These are phyloP conservation scores for Castanea mollissima DNA, from an alignment of 306 rosid genomes.

Conservation along the genomic window DNA sequence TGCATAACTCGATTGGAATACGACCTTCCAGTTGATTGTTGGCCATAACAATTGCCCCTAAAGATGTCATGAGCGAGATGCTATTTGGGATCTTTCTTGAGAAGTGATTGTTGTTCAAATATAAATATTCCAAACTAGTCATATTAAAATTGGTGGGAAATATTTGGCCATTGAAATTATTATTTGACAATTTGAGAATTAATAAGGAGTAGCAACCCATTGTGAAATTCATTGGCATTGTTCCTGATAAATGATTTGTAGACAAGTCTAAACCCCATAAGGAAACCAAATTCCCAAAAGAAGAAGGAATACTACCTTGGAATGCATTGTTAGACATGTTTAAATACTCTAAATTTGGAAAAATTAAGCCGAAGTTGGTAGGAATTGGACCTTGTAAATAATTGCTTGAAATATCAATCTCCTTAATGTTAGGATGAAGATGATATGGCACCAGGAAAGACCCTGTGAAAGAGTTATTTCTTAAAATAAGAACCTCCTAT, in stretches of 20 bases:
- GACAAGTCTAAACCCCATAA: fast-evolving
- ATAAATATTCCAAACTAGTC: not conserved
- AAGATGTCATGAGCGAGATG: too few relatives aligned
- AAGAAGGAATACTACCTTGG: not conserved
- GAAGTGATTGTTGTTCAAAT: not conserved
- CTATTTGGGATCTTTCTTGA: not conserved
- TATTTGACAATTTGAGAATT: not conserved
- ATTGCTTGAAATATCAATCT: not conserved
- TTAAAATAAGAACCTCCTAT: not conserved
- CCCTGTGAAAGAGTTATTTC: not conserved
- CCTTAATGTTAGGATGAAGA: fast-evolving
- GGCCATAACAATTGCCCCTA: not conserved
- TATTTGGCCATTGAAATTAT: not conserved
- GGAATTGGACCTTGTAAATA: not conserved
- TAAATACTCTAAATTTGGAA: not conserved
- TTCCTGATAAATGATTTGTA: not conserved
- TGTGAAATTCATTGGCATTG: not conserved
- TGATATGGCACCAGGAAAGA: not conserved
- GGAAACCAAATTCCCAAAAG: not conserved
- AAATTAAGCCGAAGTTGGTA: not conserved
- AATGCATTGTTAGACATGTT: not conserved
- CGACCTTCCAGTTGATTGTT: too few relatives aligned
- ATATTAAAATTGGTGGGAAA: not conserved
- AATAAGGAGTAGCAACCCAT: fast-evolving
- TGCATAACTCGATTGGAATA: too few relatives aligned